Evolutionary conservation across 2,329 filamentous ascomycete genomes (phyloP).

Genomic region (Colletotrichum theobromicola): DNA sequence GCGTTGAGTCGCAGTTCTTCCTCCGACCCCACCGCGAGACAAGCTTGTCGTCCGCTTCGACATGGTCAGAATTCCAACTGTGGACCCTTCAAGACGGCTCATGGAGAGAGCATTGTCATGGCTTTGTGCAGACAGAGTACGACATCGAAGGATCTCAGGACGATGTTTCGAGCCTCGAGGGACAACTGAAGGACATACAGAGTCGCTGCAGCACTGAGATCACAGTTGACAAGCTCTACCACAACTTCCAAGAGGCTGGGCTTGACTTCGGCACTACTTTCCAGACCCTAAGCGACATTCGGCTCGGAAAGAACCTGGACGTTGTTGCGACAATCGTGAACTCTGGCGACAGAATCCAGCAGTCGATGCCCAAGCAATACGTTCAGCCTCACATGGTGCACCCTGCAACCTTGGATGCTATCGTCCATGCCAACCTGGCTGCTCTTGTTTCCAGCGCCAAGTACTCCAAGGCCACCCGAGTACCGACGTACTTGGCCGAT

Average conservation of each 20-base stretch:
- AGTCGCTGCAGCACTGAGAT: not conserved
- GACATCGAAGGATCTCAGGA: not conserved
- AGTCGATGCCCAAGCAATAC: slow-evolving; percentile 26
- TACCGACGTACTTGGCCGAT: slow-evolving; percentile 4
- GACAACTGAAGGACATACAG: not conserved
- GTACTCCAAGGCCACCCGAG: not conserved
- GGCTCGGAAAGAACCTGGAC: not conserved
- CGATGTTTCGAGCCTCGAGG: not conserved
- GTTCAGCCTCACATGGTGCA: slow-evolving; percentile 36
- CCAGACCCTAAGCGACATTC: slow-evolving; percentile 19
- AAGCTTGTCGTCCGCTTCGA: slow-evolving; percentile 6
- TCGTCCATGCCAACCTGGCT: slow-evolving; percentile 33
- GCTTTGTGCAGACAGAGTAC: slow-evolving; percentile 25
- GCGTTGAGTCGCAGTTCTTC: slow-evolving; percentile 24
- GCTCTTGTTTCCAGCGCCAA: not conserved
- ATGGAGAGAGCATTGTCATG: slow-evolving; percentile 32
- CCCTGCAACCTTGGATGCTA: slow-evolving; percentile 37
- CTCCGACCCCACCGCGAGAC: slow-evolving; percentile 22
- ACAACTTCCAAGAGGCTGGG: slow-evolving; percentile 14
- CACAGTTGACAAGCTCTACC: slow-evolving; percentile 20
- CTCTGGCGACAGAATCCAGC: not conserved
- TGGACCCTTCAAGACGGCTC: slow-evolving; percentile 22
- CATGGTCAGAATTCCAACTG: slow-evolving; percentile 29
- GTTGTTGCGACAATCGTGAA: slow-evolving; percentile 11
- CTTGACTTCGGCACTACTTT: slow-evolving; percentile 25